Evolutionary conservation across 1,284 basidiomycete genomes (phyloP), one percentile per base, ranked within the genome.

Genomic region (Heliocybe sulcata): DNA sequence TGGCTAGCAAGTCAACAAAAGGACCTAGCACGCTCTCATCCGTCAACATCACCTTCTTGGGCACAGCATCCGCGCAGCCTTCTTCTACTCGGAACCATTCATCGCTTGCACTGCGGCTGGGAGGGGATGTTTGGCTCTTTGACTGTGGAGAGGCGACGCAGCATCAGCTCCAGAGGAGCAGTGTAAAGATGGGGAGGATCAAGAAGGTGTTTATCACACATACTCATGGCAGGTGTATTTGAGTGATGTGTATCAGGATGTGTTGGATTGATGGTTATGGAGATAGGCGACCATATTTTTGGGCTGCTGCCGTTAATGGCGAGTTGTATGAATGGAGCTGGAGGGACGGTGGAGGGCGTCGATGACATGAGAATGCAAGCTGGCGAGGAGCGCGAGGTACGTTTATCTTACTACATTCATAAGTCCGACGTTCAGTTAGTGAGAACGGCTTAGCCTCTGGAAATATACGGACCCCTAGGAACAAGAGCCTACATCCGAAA

Each of bases 71-170:
- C 27, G 87, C 88, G 1, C 82, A 85, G 60, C 88, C 87, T 1
- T 90, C 88, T 1, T 77, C 78, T 1, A 87, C 88, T 0, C 74
- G 87, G 52, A 89, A 86, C 61, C 88, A 90, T 62, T 90, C 87
- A 33, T 72, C 87, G 8, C 74, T 85, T 8, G 83, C 87, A 0
- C 62, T 90, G 11, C 77, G 81, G 19, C 70, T 90, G 3, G 77
- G 77, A 23, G 74, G 80, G 23, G 81, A 87, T 71, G 80, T 87
- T 52, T 90, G 88, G 88, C 66, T 97, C 10, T 92, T 96, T 63
- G 94, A 97, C 66, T 93, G 92, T 60, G 94, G 93, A 19, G 93
- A 96, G 68, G 92, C 86, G 2, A 95, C 93, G 1, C 90, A 94
- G 62, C 81, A 87, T 64, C 89, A 88, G 60, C 66, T 97, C 59